phyloP scores from a whole-genome alignment of 2,329 filamentous ascomycete species.

The Bipolaris sorokiniana region DNA sequence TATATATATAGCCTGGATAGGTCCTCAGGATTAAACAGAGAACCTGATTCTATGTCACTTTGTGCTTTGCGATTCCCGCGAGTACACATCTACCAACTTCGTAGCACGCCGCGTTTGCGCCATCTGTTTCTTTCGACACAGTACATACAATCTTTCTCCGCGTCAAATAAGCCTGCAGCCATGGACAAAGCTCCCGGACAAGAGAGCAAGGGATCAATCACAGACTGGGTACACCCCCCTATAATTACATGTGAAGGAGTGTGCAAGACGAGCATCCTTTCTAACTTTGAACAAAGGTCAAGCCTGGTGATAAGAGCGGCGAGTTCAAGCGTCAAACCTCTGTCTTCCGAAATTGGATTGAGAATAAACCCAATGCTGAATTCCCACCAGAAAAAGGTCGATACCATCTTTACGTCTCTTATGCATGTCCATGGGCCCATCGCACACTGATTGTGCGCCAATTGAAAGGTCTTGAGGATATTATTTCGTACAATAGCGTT shows the following conservation, averaged over 20 bases:
- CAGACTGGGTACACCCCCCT: conserved; percentile 8
- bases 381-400: conserved; percentile 86
- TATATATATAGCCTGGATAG: conserved; percentile 23
- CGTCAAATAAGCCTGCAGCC: conserved; percentile 12
- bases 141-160: conserved; percentile 19
- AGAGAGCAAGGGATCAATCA: conserved; percentile 7
- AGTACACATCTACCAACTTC: conserved; percentile 14
- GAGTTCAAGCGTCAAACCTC: conserved; percentile 92
- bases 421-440: conserved; percentile 94
- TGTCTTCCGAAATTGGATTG: conserved; percentile 81
- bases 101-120: background rate
- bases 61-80: conserved; percentile 21
- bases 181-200: conserved; percentile 23
- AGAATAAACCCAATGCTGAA: conserved; percentile 70
- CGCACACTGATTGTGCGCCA: conserved; percentile 85
- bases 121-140: conserved; percentile 17
- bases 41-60: conserved; percentile 23
- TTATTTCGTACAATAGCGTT: conserved; percentile 79
- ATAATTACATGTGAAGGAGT: background rate
- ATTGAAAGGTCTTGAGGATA: conserved; percentile 88
- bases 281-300: conserved; percentile 4
- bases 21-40: background rate
- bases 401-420: conserved; percentile 94
- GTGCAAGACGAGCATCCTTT: background rate
- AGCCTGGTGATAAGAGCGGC: conserved; percentile 72